Base-by-base conservation (phyloP, 306 rosid species). In the Acmispon strigosus region DNA sequence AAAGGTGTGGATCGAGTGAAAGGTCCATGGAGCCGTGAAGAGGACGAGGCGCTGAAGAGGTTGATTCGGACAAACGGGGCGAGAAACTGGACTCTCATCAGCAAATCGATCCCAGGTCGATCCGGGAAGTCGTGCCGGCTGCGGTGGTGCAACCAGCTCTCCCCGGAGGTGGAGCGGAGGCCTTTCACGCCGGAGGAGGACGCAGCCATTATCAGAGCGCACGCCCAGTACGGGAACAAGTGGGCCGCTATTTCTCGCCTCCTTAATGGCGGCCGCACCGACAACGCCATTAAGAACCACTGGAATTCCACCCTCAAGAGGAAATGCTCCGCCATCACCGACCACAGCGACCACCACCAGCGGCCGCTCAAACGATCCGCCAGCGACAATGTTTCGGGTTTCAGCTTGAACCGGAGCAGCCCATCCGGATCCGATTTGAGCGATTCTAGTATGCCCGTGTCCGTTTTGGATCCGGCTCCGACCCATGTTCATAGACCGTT, bases 261-360 rank as follows among this genome's bases (percentile, higher is more conserved):
- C 7, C 88, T 91, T 65, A 84, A 81, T 10, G 97, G 97, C 10
- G 97, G 97, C 41, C 97, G 97, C 9, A 89, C 97, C 45, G 97
- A 91, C 77, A 91, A 91, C 89, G 86, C 96, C 19, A 85, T 91
- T 1, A 91, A 91, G 66, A 91, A 91, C 74, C 97, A 91, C 74
- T 91, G 97, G 97, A 91, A 91, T 70, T 91, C 97, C 7, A 87
- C 96, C 0, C 96, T 91, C 41, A 91, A 91, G 87, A 78, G 97
- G 6, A 91, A 91, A 80, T 80, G 79, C 81, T 83, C 86, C 17
- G 80, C 87, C 36, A 16, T 76, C 27, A 12, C 49, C 22, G 78
- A 69, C 2, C 76, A 44, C n/a, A n/a, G n/a, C n/a, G n/a, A n/a
- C 12, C 90, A 69, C n/a, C 57, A 18, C 12, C 32, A 20, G 13